A percentile compares a stretch with the other conserved stretches of the same genome.
These are phyloP conservation scores for Yamadazyma triangularis DNA, from an alignment of 1,139 yeast genomes.

Conservation along the genomic window DNA sequence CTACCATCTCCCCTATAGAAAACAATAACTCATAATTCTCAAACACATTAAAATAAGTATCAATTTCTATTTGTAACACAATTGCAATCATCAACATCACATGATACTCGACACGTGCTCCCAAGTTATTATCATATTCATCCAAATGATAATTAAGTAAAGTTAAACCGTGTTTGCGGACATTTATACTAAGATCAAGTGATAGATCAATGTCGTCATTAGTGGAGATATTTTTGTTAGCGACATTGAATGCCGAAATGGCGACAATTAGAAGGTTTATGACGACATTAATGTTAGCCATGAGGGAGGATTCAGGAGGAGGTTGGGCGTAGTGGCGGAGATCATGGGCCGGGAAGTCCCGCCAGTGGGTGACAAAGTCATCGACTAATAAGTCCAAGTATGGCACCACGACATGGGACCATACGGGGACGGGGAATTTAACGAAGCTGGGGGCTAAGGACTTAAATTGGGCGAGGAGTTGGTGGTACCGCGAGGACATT, in stretches of 20 bases:
- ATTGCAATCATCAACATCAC: conserved; percentile 25
- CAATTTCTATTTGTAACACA: conserved; percentile 35
- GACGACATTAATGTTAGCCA: too few relatives aligned
- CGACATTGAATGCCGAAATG: conserved; percentile 22
- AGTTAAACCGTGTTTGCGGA: conserved; percentile 34
- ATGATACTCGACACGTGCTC: conserved; percentile 18
- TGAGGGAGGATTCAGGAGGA: too few relatives aligned
- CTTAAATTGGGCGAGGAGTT: too few relatives aligned
- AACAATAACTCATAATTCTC: conserved; percentile 41
- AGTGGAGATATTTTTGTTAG: conserved; percentile 6
- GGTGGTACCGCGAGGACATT: conserved; percentile 2
- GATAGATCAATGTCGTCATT: conserved; percentile 21
- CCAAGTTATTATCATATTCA: conserved; percentile 33
- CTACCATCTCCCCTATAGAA: conserved; percentile 38
- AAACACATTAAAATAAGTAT: conserved; percentile 33
- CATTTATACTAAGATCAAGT: conserved; percentile 28
- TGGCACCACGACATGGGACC: too few relatives aligned
- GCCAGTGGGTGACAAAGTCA: too few relatives aligned
- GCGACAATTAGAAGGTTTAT: conserved; percentile 25
- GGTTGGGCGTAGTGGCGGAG: too few relatives aligned
- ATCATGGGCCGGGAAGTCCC: too few relatives aligned
- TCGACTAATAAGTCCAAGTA: too few relatives aligned
- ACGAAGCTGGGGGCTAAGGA: too few relatives aligned
- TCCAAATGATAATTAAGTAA: conserved; percentile 40
- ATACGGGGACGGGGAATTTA: too few relatives aligned